Evolutionary conservation across 2,329 filamentous ascomycete species (phyloP), one percentile per base, ranked within the genome.

Genomic region (Clonostachys chloroleuca): DNA sequence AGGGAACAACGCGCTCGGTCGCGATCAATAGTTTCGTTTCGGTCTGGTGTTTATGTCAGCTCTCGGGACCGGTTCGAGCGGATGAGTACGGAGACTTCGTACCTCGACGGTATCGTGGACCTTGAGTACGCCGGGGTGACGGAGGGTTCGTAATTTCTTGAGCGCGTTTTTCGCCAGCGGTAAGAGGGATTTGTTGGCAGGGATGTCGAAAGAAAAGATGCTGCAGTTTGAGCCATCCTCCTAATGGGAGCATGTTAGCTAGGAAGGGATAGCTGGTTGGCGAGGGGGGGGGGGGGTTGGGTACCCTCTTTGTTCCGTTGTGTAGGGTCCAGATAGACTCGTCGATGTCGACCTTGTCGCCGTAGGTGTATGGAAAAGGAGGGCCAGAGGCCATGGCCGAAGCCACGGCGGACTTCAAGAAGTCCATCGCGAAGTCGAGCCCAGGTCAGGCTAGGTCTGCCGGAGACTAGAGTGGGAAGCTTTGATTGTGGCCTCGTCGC

Each of bases 21-120:
- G 94, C 91, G 63, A 99, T 91, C 65, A 97, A 96, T 52, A 99
- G 94, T 62, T 94, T 92, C 24, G 88, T 82, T 54, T 99, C 94
- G 60, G 92, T 96, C 87, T 94, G 40, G 59, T 44, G 42, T 46
- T 17, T 33, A 24, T 43, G 33, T n/a, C 17, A 6, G 17, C 18
- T 33, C 20, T 40, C 34, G 40, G 5, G 24, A 9, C 9, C 24
- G 24, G 24, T 30, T 30, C 18, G n/a, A 24, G 49, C 24, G 24
- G 24, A 30, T 30, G 24, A 30, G 24, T 30, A 30, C 24, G 8
- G 24, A 49, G 54, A 34, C 14, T 20, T 24, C 42, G 45, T 58
- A 92, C 89, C 80, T 99, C 94, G 56, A 96, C 87, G 9, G 92
- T 95, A 60, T 99, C 94, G 55, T 96, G 68, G 40, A 99, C 89